Conservation (phyloP, 768 basidiomycete species). For the Pholiota molesta region DNA sequence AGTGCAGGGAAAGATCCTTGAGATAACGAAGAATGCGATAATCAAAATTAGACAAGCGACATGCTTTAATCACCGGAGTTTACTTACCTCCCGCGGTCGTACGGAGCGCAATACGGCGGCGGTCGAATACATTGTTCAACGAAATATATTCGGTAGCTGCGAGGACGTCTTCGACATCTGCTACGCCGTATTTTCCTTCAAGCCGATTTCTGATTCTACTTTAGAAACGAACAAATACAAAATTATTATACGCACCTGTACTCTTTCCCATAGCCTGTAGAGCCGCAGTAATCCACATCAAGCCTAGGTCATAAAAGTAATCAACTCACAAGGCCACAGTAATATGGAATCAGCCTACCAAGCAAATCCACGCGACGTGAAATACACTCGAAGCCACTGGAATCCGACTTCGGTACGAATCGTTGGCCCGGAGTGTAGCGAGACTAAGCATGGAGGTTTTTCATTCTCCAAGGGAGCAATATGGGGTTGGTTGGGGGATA, state of each 20-base stretch:
- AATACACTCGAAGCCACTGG: conserved; percentile 54
- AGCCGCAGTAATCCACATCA: conserved; percentile 76
- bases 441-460: conserved; percentile 64
- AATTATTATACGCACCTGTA: conserved; percentile 3
- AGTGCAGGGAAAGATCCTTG: conserved; percentile 1
- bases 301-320: conserved; percentile 41
- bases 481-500: conserved; percentile 7
- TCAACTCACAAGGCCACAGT: conserved; percentile 6
- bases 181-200: conserved; percentile 67
- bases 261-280: conserved; percentile 56
- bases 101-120: conserved; percentile 5
- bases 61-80: background rate
- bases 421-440: conserved; percentile 75
- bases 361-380: conserved; percentile 67
- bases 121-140: background rate
- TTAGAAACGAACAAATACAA: conserved; percentile 24
- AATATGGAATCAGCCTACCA: conserved; percentile 44
- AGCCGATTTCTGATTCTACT: conserved; percentile 64
- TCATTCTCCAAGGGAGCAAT: conserved; percentile 4
- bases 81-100: conserved; percentile 3
- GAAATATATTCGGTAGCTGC: conserved; percentile 52
- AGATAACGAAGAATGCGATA: background rate
- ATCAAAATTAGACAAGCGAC: background rate
- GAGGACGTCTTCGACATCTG: conserved; percentile 68
- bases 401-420: conserved; percentile 44